These are phyloP conservation scores for Saccharum hybrid DNA, from an alignment of 202 grass and related monocot genomes.

Conservation along the genomic window DNA sequence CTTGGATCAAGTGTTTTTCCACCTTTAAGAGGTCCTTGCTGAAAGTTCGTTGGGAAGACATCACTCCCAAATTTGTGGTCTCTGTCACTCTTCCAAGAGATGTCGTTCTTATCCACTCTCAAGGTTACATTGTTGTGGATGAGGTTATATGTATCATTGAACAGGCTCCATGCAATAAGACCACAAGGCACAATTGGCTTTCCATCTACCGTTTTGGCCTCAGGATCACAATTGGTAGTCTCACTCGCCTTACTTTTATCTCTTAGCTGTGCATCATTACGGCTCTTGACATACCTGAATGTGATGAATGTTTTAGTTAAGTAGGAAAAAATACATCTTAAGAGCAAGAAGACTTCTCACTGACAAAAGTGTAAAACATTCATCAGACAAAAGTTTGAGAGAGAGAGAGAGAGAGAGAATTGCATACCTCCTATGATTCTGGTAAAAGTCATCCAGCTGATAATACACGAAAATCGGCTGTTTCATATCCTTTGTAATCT, in stretches of 20 bases:
- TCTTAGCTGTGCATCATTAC: constrained; percentile 76
- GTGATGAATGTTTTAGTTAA: constrained; percentile 18
- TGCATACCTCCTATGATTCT: constrained; percentile 94
- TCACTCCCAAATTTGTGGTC: constrained; percentile 93
- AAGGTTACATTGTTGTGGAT: constrained; percentile 39
- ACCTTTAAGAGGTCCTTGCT: constrained; percentile 71
- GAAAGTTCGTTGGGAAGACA: constrained; percentile 86
- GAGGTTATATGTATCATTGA: constrained; percentile 88
- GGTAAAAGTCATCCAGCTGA: constrained; percentile 96
- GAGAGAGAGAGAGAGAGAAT: not conserved
- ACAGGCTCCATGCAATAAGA: constrained; percentile 94
- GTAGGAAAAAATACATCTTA: constrained; percentile 34
- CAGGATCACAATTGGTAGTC: constrained; percentile 68
- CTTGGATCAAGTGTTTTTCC: constrained; percentile 58
- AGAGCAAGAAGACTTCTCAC: constrained; percentile 17
- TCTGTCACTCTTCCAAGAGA: constrained; percentile 96
- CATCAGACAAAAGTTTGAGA: not conserved
- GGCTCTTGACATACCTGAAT: constrained; percentile 95
- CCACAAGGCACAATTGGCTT: constrained; percentile 82
- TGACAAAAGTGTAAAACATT: not conserved
- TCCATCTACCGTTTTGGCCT: constrained; percentile 49
- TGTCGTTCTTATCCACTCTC: constrained; percentile 68
- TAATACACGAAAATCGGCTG: constrained; percentile 93
- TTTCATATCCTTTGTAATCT: constrained; percentile 89
- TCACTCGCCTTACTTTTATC: constrained; percentile 45